phyloP scores from a whole-genome alignment of 2,329 filamentous ascomycete species.

The Phyllosticta citribraziliensis region DNA sequence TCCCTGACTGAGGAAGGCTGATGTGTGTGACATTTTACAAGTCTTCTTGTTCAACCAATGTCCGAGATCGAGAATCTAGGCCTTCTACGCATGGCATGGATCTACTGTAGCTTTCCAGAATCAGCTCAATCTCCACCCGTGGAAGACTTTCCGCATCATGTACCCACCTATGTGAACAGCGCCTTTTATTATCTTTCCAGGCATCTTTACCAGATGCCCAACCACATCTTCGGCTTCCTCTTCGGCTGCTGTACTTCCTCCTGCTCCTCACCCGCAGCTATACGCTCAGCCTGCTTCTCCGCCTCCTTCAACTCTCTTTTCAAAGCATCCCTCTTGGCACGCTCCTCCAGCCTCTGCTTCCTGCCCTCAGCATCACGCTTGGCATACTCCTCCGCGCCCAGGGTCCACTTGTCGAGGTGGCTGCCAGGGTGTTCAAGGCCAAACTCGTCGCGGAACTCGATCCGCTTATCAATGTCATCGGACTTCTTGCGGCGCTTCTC shows the following conservation, averaged over 20 bases:
- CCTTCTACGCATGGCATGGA: too few species aligned
- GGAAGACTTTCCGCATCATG: background rate
- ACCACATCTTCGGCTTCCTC: slow-evolving; percentile 65
- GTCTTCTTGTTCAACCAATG: background rate
- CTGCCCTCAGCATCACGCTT: background rate
- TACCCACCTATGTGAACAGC: background rate
- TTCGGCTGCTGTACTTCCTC: slow-evolving; percentile 27
- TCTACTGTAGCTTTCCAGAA: background rate
- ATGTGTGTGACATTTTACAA: background rate
- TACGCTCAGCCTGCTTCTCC: slow-evolving; percentile 30
- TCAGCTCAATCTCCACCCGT: background rate
- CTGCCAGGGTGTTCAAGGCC: slow-evolving; percentile 35
- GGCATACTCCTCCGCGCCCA: slow-evolving; percentile 30
- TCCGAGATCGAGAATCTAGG: background rate
- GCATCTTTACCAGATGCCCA: slow-evolving; percentile 56
- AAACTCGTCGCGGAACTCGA: slow-evolving; percentile 76
- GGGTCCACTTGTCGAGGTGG: slow-evolving; percentile 17
- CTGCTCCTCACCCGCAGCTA: slow-evolving; percentile 1
- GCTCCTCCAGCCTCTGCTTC: slow-evolving; percentile 14
- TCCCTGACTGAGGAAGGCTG: too few species aligned
- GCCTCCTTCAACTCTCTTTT: slow-evolving; percentile 19
- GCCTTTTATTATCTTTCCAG: background rate
- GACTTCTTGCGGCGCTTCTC: slow-evolving; percentile 64
- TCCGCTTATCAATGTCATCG: slow-evolving; percentile 81
- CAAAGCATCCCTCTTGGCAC: background rate